A percentile compares a stretch with the other conserved stretches of the same genome.
Evolutionary conservation across 805 yeast species (phyloP).

Genomic region (Candida quercuum): DNA sequence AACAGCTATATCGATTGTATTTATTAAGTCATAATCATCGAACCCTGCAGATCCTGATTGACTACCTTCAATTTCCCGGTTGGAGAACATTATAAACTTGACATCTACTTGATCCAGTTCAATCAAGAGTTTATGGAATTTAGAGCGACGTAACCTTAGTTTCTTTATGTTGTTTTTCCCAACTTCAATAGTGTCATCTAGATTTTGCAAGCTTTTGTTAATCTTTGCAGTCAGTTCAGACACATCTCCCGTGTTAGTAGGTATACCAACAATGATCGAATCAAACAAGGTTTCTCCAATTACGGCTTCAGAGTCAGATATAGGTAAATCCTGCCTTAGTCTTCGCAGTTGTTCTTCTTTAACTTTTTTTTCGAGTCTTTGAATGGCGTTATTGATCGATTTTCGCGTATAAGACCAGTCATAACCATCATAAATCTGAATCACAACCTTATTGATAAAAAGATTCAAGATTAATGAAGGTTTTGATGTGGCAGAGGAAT

Average conservation of each 20-base stretch:
- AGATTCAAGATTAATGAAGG: constrained; percentile 21
- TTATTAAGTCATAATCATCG: constrained; percentile 39
- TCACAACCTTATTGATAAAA: constrained; percentile 30
- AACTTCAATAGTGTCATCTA: constrained; percentile 15
- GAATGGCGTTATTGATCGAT: constrained; percentile 60
- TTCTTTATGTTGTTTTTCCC: constrained; percentile 31
- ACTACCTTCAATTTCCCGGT: too few species aligned
- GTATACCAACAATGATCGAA: constrained; percentile 72
- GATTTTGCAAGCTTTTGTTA: constrained; percentile 40
- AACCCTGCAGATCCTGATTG: constrained; percentile 41
- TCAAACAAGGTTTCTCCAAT: constrained; percentile 66
- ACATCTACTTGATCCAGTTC: constrained; percentile 51
- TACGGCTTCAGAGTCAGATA: constrained; percentile 7
- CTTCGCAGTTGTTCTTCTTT: constrained; percentile 13
- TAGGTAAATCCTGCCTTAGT: constrained; percentile 1
- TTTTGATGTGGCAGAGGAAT: too few species aligned
- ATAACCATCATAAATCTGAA: constrained; percentile 79
- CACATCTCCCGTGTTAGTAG: constrained; percentile 34
- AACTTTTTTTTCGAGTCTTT: constrained; percentile 50
- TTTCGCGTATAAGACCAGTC: constrained; percentile 82
- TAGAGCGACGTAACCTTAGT: constrained; percentile 61
- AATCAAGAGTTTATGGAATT: constrained; percentile 49
- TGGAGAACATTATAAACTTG: constrained; percentile 38
- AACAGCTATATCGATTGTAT: constrained; percentile 42
- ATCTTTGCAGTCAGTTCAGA: constrained; percentile 44